Evolutionary conservation across 1,139 yeast species (phyloP), one percentile per base, ranked within the genome.

Genomic region (Taiozyma onychis): DNA sequence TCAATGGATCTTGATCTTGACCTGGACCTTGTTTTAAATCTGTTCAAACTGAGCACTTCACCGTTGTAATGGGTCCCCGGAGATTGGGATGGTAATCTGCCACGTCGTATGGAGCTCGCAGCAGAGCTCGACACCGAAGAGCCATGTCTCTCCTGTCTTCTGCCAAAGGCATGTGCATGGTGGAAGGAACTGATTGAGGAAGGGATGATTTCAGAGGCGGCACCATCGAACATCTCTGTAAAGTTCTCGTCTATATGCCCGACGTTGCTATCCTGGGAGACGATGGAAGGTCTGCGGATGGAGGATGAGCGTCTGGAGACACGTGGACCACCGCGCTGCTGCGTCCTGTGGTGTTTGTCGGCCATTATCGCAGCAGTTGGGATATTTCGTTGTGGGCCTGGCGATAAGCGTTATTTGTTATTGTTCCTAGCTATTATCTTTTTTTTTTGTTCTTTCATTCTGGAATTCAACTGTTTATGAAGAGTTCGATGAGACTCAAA

Each of bases 151-250:
- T n/a, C 22, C n/a, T 32, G 43, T 60, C 63, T 62, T 69, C 65
- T 51, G 0, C 73, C 72, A 57, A 77, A 74, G 54, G 71, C 78
- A 69, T 79, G 83, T 8, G 79, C 77, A 60, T 88, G 95, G 64
- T 89, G 97, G 65, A 91, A 88, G 1, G 96, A 81, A 1, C 95
- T 81, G 57, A 89, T 86, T 1, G 97, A 88, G 26, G 96, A 86
- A 1, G 99, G 98, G 43, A 91, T 83, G 41, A 88, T 81, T 60
- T 88, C 96, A 6, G 91, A 82, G 0, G 89, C 88, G 1, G 96
- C 97, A 41, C 98, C 98, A 6, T 95, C 85, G 68, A 79, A 91
- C 71, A 89, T 84, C 66, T 91, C 97, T 44, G 69, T 62, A 48
- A 55, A 64, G 52, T 70, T 70, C 48, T 69, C 72, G 39, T 69